Conservation (phyloP, 371 early-diverging fungal genomes). For the Rhizopus arrhizus region DNA sequence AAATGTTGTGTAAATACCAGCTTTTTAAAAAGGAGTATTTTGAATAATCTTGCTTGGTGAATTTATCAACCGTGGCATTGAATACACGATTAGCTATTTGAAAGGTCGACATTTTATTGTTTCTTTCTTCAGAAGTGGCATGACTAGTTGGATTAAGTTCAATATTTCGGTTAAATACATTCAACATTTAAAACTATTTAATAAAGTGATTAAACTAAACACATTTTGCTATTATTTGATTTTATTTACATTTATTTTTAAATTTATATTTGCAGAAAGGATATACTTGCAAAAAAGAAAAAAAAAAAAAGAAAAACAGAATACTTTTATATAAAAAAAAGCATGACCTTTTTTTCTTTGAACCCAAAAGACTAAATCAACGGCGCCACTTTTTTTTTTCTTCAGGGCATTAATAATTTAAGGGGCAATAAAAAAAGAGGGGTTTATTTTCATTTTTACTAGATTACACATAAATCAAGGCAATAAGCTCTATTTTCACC, state of each 20-base stretch:
- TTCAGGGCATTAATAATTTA: too few species aligned
- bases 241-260: too few species aligned
- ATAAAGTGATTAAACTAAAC: too few species aligned
- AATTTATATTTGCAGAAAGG: not conserved
- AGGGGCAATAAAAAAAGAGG: too few species aligned
- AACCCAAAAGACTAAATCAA: not conserved
- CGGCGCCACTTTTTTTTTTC: not conserved
- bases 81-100: slow-evolving; percentile 46
- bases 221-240: too few species aligned
- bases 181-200: too few species aligned
- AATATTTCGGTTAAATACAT: too few species aligned
- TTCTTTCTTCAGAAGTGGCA: too few species aligned
- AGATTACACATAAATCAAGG: too few species aligned
- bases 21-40: slow-evolving; percentile 43
- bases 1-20: slow-evolving; percentile 50
- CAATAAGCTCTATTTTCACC: too few species aligned
- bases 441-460: too few species aligned
- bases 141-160: too few species aligned
- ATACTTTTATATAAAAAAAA: not conserved
- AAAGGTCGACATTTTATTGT: slow-evolving; percentile 4
- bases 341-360: not conserved
- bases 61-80: slow-evolving; percentile 50
- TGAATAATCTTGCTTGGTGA: slow-evolving; percentile 28
- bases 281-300: not conserved
- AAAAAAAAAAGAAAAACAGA: not conserved